phyloP scores from a whole-genome alignment of 208 protist species.

The Leishmania lainsoni region DNA sequence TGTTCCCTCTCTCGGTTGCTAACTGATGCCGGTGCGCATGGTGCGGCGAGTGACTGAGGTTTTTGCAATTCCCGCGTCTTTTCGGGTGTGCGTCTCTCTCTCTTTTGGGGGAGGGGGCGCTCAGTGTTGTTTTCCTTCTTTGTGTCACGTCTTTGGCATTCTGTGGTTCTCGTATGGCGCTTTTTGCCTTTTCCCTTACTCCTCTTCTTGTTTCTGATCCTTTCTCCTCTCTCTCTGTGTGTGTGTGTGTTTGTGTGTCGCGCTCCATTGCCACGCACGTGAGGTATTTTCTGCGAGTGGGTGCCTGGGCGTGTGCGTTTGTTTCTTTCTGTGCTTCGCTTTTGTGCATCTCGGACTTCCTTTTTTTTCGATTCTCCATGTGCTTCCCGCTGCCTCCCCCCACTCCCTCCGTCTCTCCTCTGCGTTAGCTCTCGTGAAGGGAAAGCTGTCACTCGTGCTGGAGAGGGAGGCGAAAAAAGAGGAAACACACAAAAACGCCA shows the following conservation, averaged over 20 bases:
- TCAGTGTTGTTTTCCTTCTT: neutral
- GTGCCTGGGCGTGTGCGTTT: neutral
- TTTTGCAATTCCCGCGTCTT: slow-evolving; percentile 1
- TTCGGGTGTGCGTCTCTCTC: neutral
- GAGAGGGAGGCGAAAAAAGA: neutral
- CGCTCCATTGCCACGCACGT: neutral
- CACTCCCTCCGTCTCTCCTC: neutral
- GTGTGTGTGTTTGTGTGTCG: neutral
- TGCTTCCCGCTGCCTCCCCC: neutral
- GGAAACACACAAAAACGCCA: neutral
- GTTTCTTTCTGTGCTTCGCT: neutral
- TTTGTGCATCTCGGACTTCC: neutral
- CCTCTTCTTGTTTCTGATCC: neutral
- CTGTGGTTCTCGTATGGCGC: neutral
- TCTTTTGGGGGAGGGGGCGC: neutral
- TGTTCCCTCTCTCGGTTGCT: neutral
- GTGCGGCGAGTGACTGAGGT: neutral
- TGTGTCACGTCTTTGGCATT: neutral
- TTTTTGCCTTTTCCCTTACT: neutral
- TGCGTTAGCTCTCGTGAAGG: neutral
- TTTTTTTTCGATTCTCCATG: neutral
- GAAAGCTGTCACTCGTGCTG: neutral
- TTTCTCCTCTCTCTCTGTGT: neutral
- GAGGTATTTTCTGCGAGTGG: neutral
- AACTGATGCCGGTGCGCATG: neutral